Evolutionary conservation across 1,139 yeast genomes (phyloP).

Genomic region (Zygoascus sp.): DNA sequence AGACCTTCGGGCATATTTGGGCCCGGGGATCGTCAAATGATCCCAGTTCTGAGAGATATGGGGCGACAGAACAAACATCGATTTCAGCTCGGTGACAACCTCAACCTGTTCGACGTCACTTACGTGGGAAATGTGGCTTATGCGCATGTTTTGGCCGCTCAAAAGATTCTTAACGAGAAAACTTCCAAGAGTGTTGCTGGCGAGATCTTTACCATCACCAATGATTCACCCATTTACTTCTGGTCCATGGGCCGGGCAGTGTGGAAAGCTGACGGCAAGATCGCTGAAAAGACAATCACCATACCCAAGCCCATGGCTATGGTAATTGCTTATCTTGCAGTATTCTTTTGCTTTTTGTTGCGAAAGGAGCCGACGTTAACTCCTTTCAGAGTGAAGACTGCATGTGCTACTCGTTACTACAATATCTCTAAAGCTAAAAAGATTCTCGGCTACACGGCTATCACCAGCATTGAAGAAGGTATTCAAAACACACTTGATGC

Average conservation of each 20-base stretch:
- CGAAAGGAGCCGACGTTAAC: conserved; percentile 94
- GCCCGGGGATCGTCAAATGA: conserved; percentile 95
- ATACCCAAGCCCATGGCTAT: conserved; percentile 71
- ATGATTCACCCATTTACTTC: conserved; percentile 91
- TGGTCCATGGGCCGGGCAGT: conserved; percentile 97
- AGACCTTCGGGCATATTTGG: conserved; percentile 99
- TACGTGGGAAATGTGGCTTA: conserved; percentile 99
- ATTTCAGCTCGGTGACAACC: conserved; percentile 91
- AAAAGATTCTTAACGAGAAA: conserved; percentile 52
- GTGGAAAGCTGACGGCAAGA: conserved; percentile 93
- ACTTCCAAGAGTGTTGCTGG: conserved; percentile 56
- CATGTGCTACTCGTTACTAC: conserved; percentile 94
- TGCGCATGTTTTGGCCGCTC: conserved; percentile 89
- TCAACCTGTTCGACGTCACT: conserved; percentile 92
- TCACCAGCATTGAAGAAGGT: conserved; percentile 77
- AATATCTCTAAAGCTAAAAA: conserved; percentile 82
- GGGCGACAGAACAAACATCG: conserved; percentile 82
- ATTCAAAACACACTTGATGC: conserved; percentile 75
- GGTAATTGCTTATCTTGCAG: conserved; percentile 72
- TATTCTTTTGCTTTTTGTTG: conserved; percentile 57
- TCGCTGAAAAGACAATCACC: conserved; percentile 64
- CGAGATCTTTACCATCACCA: conserved; percentile 83
- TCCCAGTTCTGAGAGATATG: conserved; percentile 85
- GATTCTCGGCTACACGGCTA: conserved; percentile 74
- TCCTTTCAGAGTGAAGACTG: conserved; percentile 88